These are phyloP conservation scores for Cytospora leucostoma DNA, from an alignment of 2,329 filamentous ascomycete species.

Conservation along the genomic window DNA sequence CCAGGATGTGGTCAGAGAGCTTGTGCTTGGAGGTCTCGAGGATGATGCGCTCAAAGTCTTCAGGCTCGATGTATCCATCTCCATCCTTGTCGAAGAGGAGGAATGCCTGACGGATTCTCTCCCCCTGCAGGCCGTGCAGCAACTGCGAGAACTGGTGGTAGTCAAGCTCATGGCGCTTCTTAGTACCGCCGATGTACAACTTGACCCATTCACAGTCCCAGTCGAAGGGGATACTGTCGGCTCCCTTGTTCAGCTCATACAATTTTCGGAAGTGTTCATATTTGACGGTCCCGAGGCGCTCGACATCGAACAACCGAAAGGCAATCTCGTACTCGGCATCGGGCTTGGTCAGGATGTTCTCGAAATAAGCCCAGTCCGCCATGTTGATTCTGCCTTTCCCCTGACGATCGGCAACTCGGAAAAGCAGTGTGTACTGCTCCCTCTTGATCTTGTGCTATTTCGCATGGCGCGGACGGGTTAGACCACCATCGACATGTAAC, in stretches of 20 bases:
- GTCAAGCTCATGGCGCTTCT: conserved; percentile 85
- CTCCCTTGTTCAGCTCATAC: conserved; percentile 87
- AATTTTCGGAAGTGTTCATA: conserved; percentile 84
- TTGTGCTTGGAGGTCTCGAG: conserved; percentile 91
- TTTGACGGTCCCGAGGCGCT: conserved; percentile 80
- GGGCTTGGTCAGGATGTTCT: conserved; percentile 89
- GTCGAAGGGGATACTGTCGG: conserved; percentile 85
- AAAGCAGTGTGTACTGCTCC: conserved; percentile 92
- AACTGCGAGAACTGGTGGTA: conserved; percentile 98
- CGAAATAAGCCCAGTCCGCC: conserved; percentile 88
- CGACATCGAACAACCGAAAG: conserved; percentile 91
- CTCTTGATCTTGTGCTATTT: conserved; percentile 93
- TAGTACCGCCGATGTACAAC: conserved; percentile 87
- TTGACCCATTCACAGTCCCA: conserved; percentile 97
- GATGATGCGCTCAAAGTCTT: conserved; percentile 97
- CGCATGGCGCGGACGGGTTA: conserved; percentile 14
- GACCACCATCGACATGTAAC: conserved; percentile 3
- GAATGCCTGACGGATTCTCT: conserved; percentile 95
- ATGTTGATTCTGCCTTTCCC: conserved; percentile 73
- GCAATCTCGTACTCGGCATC: conserved; percentile 99
- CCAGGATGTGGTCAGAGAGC: conserved; percentile 91
- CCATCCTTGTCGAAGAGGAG: conserved; percentile 86
- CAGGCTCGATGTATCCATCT: conserved; percentile 92
- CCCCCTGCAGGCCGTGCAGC: conserved; percentile 92
- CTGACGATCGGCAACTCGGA: conserved; percentile 83